phyloP scores from a whole-genome alignment of 192 early-diverging fungal genomes.

The Phycomyces blakesleeanus region DNA sequence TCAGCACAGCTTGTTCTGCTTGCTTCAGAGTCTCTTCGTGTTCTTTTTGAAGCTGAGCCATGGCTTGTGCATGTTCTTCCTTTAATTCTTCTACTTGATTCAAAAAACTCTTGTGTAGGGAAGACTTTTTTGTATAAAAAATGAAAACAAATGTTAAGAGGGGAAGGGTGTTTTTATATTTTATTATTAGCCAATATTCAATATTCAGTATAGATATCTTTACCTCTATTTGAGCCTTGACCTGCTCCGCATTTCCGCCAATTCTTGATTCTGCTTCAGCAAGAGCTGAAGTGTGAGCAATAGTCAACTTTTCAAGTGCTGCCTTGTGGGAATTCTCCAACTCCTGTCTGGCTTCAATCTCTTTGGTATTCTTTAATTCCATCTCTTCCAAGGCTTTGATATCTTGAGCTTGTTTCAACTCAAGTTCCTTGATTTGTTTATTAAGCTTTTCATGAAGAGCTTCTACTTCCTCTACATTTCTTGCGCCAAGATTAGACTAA shows the following conservation, averaged over 20 bases:
- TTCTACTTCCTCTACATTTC: neutral
- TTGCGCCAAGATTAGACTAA: neutral
- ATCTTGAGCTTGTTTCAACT: neutral
- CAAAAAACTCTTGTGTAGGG: neutral
- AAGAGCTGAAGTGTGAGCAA: neutral
- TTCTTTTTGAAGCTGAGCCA: neutral
- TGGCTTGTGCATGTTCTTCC: slow-evolving; percentile 7
- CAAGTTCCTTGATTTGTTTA: neutral
- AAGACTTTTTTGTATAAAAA: neutral
- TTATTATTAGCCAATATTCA: too few relatives aligned
- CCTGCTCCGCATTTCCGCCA: neutral
- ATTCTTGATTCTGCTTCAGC: neutral
- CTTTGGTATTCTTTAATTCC: neutral
- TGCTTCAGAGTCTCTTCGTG: slow-evolving; percentile 1
- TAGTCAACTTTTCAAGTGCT: neutral
- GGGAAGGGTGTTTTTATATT: neutral
- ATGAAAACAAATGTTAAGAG: neutral
- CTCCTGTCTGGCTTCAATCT: neutral
- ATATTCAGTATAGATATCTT: neutral
- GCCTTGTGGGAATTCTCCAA: neutral
- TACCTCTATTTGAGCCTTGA: neutral
- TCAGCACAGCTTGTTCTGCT: neutral
- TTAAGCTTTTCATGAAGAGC: neutral
- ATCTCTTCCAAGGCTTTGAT: neutral
- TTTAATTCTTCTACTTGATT: slow-evolving; percentile 5